Conservation (phyloP, 306 rosid genomes). For the Betula pendula region DNA sequence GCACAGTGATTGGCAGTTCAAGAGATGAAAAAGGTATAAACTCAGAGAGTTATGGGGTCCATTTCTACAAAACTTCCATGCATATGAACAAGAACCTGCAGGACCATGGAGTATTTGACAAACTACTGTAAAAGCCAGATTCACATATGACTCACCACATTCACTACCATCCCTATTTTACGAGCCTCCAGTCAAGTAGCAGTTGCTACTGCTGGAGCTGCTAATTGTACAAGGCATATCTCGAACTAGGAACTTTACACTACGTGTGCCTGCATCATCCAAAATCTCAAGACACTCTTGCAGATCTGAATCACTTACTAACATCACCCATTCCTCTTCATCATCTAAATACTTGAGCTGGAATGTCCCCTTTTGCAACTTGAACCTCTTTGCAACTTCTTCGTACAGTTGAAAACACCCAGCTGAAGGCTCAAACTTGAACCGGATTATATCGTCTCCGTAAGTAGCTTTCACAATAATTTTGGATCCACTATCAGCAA, state of each 20-base stretch:
- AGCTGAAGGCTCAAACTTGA: conserved; percentile 62
- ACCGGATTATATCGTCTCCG: conserved; percentile 64
- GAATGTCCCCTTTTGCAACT: conserved; percentile 62
- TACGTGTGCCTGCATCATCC: conserved; percentile 53
- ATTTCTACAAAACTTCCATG: conserved; percentile 2
- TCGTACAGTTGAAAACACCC: conserved; percentile 66
- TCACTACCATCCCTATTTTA: too few relatives aligned
- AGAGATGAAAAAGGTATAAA: neutral
- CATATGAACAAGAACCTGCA: conserved; percentile 8
- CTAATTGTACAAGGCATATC: conserved; percentile 45
- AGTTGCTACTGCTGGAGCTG: conserved; percentile 60
- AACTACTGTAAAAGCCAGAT: conserved; percentile 7
- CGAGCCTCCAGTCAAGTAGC: conserved; percentile 49
- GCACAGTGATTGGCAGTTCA: conserved; percentile 6
- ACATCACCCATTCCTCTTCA: conserved; percentile 90
- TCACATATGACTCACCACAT: too few relatives aligned
- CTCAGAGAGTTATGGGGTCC: neutral
- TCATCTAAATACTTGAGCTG: conserved; percentile 81
- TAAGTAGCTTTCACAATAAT: conserved; percentile 73
- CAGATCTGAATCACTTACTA: conserved; percentile 64
- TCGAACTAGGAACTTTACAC: conserved; percentile 68
- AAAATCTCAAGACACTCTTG: conserved; percentile 73
- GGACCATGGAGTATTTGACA: conserved; percentile 12
- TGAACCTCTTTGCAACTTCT: conserved; percentile 73
- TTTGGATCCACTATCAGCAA: conserved; percentile 45